A percentile compares a stretch with the other conserved stretches of the same genome.
phyloP scores from a whole-genome alignment of 352 stramenopile genomes.

The Pelagophyceae sp. region DNA sequence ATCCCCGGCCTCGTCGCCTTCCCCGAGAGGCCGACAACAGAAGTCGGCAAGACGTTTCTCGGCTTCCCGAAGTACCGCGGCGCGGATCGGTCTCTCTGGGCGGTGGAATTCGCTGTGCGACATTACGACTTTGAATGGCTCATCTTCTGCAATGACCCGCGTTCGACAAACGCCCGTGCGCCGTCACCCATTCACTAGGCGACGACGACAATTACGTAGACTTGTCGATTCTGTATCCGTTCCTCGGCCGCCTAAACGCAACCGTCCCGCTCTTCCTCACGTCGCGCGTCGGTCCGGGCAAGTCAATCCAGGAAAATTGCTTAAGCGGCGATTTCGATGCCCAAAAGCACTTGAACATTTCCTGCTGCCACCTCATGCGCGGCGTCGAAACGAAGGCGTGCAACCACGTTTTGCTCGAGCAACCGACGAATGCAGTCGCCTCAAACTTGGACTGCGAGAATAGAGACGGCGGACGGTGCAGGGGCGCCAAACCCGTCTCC shows the following conservation, averaged over 20 bases:
- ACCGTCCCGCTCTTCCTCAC: not conserved
- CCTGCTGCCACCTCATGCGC: not conserved
- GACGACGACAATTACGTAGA: not conserved
- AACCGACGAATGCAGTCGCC: too few species aligned
- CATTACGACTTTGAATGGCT: not conserved
- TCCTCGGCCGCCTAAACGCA: too few species aligned
- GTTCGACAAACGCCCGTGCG: too few species aligned
- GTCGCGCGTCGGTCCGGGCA: not conserved
- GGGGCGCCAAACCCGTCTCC: not conserved
- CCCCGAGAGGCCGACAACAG: not conserved
- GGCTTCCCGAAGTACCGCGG: not conserved
- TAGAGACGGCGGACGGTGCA: too few species aligned
- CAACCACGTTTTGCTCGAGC: not conserved
- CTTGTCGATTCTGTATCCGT: too few species aligned
- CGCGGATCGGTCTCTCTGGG: not conserved
- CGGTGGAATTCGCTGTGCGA: not conserved
- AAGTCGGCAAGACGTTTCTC: not conserved
- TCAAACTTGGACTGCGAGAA: too few species aligned
- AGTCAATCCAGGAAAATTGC: not conserved
- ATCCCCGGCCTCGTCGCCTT: not conserved
- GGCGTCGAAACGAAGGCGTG: not conserved
- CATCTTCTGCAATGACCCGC: too few species aligned
- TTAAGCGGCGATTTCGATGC: not conserved
- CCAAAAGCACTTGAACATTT: not conserved
- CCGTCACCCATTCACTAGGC: too few species aligned